A percentile compares a stretch with the other conserved stretches of the same genome.
These are phyloP conservation scores for Artemisia tridentata DNA, from an alignment of 129 eudicot species.

Conservation along the genomic window DNA sequence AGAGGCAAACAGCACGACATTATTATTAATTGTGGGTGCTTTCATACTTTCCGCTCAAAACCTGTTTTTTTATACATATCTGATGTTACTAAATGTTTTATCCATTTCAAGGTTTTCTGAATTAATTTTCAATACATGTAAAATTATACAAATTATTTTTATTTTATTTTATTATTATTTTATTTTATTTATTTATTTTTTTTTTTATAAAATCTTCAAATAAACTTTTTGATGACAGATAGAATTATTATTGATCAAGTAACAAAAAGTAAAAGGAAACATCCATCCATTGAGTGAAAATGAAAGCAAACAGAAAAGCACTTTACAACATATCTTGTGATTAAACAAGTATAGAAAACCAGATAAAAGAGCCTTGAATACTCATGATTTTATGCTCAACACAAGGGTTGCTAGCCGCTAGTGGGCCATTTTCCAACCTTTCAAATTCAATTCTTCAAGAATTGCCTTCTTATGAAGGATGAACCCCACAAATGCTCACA, in stretches of 20 bases:
- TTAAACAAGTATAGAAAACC: constrained; percentile 22
- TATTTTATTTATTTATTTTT: too few species aligned
- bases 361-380: constrained; percentile 31
- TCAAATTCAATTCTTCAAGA: constrained; percentile 18
- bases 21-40: neutral
- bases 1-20: neutral
- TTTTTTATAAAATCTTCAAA: too few species aligned
- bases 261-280: constrained; percentile 19
- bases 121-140: neutral
- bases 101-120: neutral
- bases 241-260: neutral
- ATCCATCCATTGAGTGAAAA: constrained; percentile 39
- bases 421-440: constrained; percentile 23
- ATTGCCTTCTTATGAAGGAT: constrained; percentile 12
- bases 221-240: neutral
- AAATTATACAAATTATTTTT: neutral
- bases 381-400: constrained; percentile 34
- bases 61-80: neutral
- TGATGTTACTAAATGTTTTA: neutral
- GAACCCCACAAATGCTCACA: constrained; percentile 24
- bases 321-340: constrained; percentile 43
- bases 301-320: constrained; percentile 47
- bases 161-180: too few species aligned
- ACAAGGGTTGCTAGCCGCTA: constrained; percentile 34
- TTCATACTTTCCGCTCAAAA: neutral